These are phyloP conservation scores for Leccinum holopus DNA, from an alignment of 1,284 basidiomycete species.

Conservation along the genomic window DNA sequence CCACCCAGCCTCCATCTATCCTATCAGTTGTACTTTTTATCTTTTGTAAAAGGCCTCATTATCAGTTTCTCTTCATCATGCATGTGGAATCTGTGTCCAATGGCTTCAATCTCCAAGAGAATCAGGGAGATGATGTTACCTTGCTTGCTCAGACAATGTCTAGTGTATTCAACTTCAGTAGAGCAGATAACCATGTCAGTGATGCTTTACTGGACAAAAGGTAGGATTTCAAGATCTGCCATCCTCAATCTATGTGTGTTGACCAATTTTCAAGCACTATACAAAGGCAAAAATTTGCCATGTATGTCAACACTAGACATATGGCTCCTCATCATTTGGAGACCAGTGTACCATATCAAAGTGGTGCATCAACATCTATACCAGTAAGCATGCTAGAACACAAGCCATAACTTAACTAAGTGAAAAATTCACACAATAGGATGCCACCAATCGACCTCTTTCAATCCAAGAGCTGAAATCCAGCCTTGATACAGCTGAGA, in stretches of 20 bases:
- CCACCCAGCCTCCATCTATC: neutral
- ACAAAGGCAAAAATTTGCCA: slow-evolving; percentile 10
- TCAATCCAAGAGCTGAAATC: neutral
- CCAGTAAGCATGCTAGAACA: slow-evolving; percentile 8
- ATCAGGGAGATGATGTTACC: neutral
- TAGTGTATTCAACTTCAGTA: neutral
- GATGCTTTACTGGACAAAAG: slow-evolving; percentile 11
- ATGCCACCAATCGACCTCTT: fast-evolving
- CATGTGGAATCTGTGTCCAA: slow-evolving; percentile 1
- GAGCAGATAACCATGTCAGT: neutral
- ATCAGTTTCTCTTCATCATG: slow-evolving; percentile 4
- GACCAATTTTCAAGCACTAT: neutral
- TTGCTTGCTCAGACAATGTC: neutral
- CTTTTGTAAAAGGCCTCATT: neutral
- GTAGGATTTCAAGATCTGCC: neutral
- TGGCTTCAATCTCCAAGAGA: neutral
- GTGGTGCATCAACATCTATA: neutral
- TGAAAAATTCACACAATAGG: slow-evolving; percentile 1
- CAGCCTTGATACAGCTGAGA: neutral
- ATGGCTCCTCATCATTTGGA: neutral
- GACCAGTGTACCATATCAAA: too few species aligned
- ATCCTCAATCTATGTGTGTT: neutral
- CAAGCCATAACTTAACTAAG: neutral
- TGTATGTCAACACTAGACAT: slow-evolving; percentile 24
- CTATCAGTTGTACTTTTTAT: neutral